A percentile compares a stretch with the other conserved stretches of the same genome.
Evolutionary conservation across 441 rosid species (phyloP).

Genomic region (Biscutella laevigata): DNA sequence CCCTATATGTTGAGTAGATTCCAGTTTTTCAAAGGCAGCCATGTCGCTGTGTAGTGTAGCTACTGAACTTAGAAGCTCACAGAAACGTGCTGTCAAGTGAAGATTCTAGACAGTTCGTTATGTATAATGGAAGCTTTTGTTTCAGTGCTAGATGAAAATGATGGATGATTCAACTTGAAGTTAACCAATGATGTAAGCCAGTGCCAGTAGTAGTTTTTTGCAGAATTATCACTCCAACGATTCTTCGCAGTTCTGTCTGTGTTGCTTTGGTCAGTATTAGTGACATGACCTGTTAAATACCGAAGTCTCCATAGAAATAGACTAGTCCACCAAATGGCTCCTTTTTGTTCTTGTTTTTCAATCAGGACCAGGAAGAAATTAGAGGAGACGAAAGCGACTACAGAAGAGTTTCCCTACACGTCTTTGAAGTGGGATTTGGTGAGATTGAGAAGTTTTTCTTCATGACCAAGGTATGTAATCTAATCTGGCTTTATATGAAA

Average conservation of each 20-base stretch:
- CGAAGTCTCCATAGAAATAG: constrained; percentile 10
- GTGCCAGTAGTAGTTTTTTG: background rate
- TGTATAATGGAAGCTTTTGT: background rate
- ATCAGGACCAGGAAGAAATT: constrained; percentile 9
- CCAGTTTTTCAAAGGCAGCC: too few relatives aligned
- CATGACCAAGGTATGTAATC: constrained; percentile 27
- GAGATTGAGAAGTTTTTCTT: constrained; percentile 23
- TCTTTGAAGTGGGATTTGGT: constrained; percentile 28
- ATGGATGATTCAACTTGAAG: background rate
- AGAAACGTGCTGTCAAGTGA: background rate
- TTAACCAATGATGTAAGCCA: constrained; percentile 11
- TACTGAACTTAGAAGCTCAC: constrained; percentile 5
- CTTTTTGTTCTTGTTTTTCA: constrained; percentile 16
- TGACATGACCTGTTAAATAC: constrained; percentile 15
- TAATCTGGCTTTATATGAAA: constrained; percentile 12
- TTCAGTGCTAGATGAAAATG: background rate
- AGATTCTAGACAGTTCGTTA: background rate
- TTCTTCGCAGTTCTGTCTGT: background rate
- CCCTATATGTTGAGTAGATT: constrained; percentile 5
- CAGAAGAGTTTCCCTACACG: constrained; percentile 19
- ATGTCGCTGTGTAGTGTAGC: too few relatives aligned
- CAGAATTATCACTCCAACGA: background rate
- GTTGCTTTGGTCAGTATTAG: background rate
- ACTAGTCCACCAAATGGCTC: constrained; percentile 14
- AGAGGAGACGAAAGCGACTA: constrained; percentile 13